phyloP scores from a whole-genome alignment of 306 rosid genomes.

The Quillaja saponaria region DNA sequence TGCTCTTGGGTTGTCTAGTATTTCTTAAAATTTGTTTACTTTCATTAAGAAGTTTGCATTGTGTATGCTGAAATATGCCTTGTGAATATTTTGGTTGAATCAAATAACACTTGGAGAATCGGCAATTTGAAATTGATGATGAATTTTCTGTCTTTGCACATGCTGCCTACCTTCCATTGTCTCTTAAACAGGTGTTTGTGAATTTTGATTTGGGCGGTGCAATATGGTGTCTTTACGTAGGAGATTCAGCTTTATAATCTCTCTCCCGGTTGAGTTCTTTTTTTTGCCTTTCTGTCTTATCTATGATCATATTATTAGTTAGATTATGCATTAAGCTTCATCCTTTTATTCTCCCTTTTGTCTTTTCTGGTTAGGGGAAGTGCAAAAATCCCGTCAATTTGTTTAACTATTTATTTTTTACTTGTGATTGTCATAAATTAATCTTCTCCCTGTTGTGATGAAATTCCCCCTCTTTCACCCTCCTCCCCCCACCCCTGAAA shows the following conservation, averaged over 20 bases:
- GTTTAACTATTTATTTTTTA: neutral
- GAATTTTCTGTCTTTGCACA: no score
- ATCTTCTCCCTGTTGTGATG: no score
- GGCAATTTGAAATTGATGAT: slow-evolving; percentile 6
- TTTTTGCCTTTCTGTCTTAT: no score
- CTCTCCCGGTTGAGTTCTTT: no score
- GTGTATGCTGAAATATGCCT: neutral
- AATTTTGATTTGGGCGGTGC: slow-evolving; percentile 6
- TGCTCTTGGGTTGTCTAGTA: neutral
- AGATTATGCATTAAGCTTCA: slow-evolving; percentile 6
- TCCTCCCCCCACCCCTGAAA: no score
- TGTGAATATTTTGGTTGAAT: neutral
- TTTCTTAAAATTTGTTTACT: neutral
- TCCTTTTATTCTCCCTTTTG: neutral
- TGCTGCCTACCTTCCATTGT: neutral
- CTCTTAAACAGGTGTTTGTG: neutral
- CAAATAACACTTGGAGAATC: neutral
- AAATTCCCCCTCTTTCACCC: no score
- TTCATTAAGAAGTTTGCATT: neutral
- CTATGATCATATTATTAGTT: neutral
- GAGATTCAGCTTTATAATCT: neutral
- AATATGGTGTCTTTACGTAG: slow-evolving; percentile 5
- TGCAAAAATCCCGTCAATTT: neutral
- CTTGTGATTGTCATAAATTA: neutral
- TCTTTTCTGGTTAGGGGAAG: neutral